A percentile compares a stretch with the other conserved stretches of the same genome.
Conservation (phyloP, 2,329 filamentous ascomycete species). For the Cordyceps pruinosa region DNA sequence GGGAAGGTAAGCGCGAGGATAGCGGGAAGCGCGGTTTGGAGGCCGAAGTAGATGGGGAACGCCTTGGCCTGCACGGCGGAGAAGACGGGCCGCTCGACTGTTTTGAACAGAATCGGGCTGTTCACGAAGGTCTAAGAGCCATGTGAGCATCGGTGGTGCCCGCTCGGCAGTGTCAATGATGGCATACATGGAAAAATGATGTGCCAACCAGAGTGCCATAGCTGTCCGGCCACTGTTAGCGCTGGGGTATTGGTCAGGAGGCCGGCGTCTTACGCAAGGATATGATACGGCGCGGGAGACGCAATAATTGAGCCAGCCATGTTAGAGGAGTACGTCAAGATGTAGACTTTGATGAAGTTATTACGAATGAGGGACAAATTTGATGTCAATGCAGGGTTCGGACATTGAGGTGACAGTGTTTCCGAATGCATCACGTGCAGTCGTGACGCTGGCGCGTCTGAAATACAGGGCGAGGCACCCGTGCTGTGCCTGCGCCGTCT, state of each 20-base stretch:
- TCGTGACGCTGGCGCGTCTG: constrained; percentile 7
- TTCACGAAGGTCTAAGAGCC: constrained; percentile 61
- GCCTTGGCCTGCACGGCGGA: constrained; percentile 69
- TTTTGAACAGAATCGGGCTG: constrained; percentile 68
- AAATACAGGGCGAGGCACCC: not conserved
- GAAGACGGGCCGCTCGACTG: constrained; percentile 74
- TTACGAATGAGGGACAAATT: not conserved
- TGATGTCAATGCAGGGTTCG: not conserved
- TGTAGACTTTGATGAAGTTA: not conserved
- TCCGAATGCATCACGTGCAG: constrained; percentile 8
- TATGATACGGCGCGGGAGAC: constrained; percentile 66
- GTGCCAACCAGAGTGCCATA: constrained; percentile 85
- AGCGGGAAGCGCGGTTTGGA: constrained; percentile 71
- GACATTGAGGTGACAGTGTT: not conserved
- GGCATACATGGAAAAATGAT: constrained; percentile 70
- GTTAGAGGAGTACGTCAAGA: constrained; percentile 16
- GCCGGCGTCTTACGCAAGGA: constrained; percentile 54
- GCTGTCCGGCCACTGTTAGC: constrained; percentile 39
- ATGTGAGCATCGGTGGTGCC: constrained; percentile 12
- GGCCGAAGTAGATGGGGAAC: constrained; percentile 82
- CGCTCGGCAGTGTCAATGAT: not conserved
- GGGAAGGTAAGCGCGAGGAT: constrained; percentile 76
- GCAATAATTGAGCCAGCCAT: constrained; percentile 49
- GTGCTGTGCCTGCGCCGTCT: not conserved
- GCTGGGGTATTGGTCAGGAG: not conserved